Evolutionary conservation across 352 stramenopile genomes (phyloP), one percentile per base, ranked within the genome.

Genomic region (Globisporangium rhizosaccharum): DNA sequence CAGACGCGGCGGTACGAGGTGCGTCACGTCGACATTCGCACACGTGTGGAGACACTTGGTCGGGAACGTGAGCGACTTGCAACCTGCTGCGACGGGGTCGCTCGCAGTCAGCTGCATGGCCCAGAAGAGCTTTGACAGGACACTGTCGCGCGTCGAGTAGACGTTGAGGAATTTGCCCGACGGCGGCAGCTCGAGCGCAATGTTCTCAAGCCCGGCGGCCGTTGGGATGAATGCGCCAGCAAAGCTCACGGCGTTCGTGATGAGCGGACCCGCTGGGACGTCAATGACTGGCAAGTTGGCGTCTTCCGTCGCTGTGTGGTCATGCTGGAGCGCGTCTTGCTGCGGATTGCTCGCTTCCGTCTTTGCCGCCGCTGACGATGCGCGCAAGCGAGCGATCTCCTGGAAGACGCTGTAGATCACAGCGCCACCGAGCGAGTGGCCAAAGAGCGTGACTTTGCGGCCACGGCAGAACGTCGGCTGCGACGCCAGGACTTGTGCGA

Each of bases 61-160:
- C 2, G 56, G 62, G 51, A 68, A 68, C 51, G 64, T 41, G 44
- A 63, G 64, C 14, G 50, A 54, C 7, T 53, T 53, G 53, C 82
- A 92, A 30, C 85, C 85, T 6, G 79, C 83, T 11, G 82, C 82
- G 17, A 70, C 56, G 15, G 64, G 53, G 56, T 64, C 56, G 44
- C 56, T 56, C 23, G 53, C 56, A 26, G 76, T 76, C 8, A 88
- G 68, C 55, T 92, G 82, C 41, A 88, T 48, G 9, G 73, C 74
- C 76, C 79, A 90, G 59, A 92, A 92, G 41, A 94, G 71, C 53
- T 88, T 86, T 18, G 71, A 74, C 37, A 94, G 68, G 26, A 92
- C 82, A 26, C 70, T 73, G 66, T 94, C 85, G 9, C 78, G 82
- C 12, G 65, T 64, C 10, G 85, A 94, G 56, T 79, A 94, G 8